Conservation (phyloP, 768 basidiomycete species). For the Rhodotorula sphaerocarpa region DNA sequence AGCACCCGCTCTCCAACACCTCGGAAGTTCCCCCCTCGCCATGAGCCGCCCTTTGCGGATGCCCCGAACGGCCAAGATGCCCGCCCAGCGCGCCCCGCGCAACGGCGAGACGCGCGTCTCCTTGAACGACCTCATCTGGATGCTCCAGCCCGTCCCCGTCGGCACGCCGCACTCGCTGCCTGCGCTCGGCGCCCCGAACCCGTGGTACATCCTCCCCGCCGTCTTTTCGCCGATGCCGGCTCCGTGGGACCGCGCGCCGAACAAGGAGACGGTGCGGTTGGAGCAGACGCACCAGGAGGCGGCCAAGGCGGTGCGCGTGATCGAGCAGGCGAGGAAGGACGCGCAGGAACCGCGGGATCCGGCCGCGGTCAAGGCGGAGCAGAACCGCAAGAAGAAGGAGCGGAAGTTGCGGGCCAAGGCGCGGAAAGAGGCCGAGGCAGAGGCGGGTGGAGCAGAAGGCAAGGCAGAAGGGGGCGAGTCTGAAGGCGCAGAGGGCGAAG, state of each 20-base stretch:
- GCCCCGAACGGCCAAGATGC: too few relatives aligned
- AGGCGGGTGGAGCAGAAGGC: background rate
- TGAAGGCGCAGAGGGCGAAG: background rate
- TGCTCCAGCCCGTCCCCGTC: constrained; percentile 3
- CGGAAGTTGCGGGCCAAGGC: background rate
- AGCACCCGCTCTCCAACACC: too few relatives aligned
- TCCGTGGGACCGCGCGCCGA: background rate
- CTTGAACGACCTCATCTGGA: constrained; percentile 1
- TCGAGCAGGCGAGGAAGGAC: background rate
- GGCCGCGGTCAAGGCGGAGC: background rate
- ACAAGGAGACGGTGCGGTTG: background rate
- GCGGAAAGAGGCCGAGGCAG: background rate
- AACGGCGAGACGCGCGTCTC: background rate
- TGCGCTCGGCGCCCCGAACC: background rate
- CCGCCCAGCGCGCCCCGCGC: too few relatives aligned
- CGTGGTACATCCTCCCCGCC: constrained; percentile 8
- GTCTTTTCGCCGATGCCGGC: background rate
- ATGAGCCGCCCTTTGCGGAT: too few relatives aligned
- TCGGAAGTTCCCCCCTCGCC: too few relatives aligned
- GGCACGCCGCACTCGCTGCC: background rate
- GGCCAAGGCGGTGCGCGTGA: background rate
- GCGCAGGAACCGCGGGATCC: background rate
- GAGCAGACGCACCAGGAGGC: background rate
- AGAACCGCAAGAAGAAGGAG: constrained; percentile 9
- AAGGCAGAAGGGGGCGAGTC: background rate